Conservation (phyloP, 2,329 filamentous ascomycete genomes). For the Aspergillus tanneri region DNA sequence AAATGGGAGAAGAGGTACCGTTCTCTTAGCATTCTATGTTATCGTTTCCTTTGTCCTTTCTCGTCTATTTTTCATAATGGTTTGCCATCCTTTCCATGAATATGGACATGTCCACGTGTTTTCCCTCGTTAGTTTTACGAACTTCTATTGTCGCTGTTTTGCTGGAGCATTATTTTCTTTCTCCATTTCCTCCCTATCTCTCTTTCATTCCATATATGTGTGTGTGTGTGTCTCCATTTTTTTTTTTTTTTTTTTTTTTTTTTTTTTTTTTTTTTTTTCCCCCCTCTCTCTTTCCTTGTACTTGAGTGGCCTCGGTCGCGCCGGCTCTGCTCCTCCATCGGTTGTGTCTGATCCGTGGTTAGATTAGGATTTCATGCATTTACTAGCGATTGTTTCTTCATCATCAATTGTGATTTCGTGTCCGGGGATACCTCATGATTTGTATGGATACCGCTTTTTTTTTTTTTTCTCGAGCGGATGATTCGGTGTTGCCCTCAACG, state of each 20-base stretch:
- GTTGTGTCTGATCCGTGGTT: conserved; percentile 19
- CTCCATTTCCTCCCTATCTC: conserved; percentile 5
- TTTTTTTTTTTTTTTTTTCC: conserved; percentile 23
- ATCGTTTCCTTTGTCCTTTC: conserved; percentile 20
- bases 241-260: background rate
- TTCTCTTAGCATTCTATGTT: conserved; percentile 11
- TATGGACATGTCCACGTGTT: background rate
- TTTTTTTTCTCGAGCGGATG: conserved; percentile 2
- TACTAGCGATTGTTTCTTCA: conserved; percentile 22
- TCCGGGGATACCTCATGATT: conserved; percentile 11
- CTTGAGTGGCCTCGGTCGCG: too few relatives aligned
- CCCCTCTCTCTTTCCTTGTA: conserved; percentile 23
- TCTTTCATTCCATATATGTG: background rate
- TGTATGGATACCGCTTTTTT: conserved; percentile 14
- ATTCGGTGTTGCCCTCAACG: conserved; percentile 5
- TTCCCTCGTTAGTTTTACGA: conserved; percentile 3
- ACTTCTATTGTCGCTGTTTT: background rate
- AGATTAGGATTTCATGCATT: conserved; percentile 29
- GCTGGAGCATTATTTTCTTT: background rate
- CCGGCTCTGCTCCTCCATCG: background rate
- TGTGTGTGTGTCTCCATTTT: conserved; percentile 8
- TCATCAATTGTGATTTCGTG: conserved; percentile 10
- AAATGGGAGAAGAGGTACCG: background rate
- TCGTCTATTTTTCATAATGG: conserved; percentile 15
- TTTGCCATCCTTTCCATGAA: background rate